These are phyloP conservation scores for Fusarium drepaniforme DNA, from an alignment of 2,329 filamentous ascomycete species.

Conservation along the genomic window DNA sequence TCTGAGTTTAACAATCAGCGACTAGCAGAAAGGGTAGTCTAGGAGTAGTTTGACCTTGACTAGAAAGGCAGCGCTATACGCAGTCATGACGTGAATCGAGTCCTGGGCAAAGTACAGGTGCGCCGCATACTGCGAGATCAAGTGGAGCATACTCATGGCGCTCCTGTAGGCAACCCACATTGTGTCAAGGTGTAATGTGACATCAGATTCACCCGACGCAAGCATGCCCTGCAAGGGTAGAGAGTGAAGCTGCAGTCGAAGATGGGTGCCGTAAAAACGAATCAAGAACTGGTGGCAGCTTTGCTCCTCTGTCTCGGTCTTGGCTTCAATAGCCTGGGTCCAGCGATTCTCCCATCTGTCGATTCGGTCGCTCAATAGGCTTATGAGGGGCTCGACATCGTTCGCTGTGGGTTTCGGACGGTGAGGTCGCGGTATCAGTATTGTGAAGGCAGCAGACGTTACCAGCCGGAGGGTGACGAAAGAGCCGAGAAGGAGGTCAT, in stretches of 20 bases:
- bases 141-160: slow-evolving; percentile 46
- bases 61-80: slow-evolving; percentile 55
- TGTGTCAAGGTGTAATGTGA: slow-evolving; percentile 45
- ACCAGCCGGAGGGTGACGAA: slow-evolving; percentile 52
- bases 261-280: slow-evolving; percentile 53
- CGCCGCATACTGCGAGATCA: slow-evolving; percentile 46
- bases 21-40: too few species aligned
- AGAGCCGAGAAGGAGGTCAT: slow-evolving; percentile 52
- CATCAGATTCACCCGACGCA: slow-evolving; percentile 30
- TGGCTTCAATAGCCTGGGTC: slow-evolving; percentile 15
- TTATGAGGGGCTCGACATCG: slow-evolving; percentile 40
- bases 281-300: slow-evolving; percentile 52
- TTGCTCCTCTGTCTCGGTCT: slow-evolving; percentile 3
- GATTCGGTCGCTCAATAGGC: slow-evolving; percentile 38
- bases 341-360: slow-evolving; percentile 42
- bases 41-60: slow-evolving; percentile 46
- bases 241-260: slow-evolving; percentile 53
- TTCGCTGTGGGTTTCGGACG: slow-evolving; percentile 16
- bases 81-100: slow-evolving; percentile 57
- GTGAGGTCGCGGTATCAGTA: slow-evolving; percentile 4
- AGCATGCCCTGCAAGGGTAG: slow-evolving; percentile 50
- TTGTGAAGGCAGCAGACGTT: slow-evolving; percentile 50
- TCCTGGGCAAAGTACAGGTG: slow-evolving; percentile 55
- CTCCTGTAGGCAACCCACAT: slow-evolving; percentile 49
- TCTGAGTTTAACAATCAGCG: background rate